Conservation (phyloP, 495 filamentous ascomycete species). For the Apodospora peruviana region DNA sequence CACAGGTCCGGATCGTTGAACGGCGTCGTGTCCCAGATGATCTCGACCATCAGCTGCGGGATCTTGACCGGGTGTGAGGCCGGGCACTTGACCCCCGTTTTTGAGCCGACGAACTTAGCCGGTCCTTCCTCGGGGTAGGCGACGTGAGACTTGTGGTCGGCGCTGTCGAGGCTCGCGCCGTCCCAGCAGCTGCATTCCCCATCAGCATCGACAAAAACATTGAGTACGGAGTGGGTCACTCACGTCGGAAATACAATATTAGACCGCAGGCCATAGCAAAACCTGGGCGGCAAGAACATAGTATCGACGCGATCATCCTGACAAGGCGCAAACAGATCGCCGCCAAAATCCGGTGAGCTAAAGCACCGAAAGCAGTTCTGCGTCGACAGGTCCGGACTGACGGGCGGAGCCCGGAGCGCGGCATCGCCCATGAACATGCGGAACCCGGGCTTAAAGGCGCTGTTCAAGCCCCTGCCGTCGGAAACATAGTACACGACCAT, state of each 20-base stretch:
- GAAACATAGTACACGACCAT: conserved; percentile 39
- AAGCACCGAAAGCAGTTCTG: conserved; percentile 31
- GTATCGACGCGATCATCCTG: conserved; percentile 17
- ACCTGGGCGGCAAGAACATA: conserved; percentile 31
- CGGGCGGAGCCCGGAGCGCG: conserved; percentile 7
- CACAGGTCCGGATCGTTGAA: conserved; percentile 34
- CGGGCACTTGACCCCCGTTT: conserved; percentile 35
- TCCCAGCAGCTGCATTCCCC: conserved; percentile 34
- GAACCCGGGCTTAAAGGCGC: conserved; percentile 31
- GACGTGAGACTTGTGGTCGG: conserved; percentile 46
- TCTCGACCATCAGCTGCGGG: conserved; percentile 40
- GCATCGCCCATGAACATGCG: conserved; percentile 20
- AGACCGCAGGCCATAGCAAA: conserved; percentile 35
- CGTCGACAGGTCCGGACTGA: conserved; percentile 5
- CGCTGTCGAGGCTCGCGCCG: conserved; percentile 46
- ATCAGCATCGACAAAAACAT: neutral
- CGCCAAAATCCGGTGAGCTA: conserved; percentile 21
- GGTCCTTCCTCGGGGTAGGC: conserved; percentile 5
- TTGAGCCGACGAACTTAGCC: conserved; percentile 10
- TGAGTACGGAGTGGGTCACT: neutral
- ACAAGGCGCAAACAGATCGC: conserved; percentile 20
- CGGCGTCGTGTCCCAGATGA: conserved; percentile 38
- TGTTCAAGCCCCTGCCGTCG: conserved; percentile 28
- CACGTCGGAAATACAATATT: conserved; percentile 36
- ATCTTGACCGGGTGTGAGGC: conserved; percentile 35